These are phyloP conservation scores for Blastobotrys proliferans DNA, from an alignment of 1,139 yeast genomes.

Conservation along the genomic window DNA sequence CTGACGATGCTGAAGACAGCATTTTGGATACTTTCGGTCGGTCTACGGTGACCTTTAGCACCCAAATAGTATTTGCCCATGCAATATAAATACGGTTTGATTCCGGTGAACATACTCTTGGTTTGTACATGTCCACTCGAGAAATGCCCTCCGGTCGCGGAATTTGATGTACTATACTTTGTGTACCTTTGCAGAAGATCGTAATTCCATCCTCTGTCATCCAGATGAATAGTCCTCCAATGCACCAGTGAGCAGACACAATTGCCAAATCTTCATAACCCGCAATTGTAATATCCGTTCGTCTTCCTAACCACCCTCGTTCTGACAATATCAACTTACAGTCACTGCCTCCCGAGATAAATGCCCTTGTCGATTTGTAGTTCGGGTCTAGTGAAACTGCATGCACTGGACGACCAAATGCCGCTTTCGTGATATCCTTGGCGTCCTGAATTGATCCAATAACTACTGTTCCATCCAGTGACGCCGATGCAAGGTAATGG, in stretches of 20 bases:
- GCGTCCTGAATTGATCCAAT: slow-evolving; percentile 66
- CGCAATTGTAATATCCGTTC: slow-evolving; percentile 63
- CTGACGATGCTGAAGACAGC: slow-evolving; percentile 28
- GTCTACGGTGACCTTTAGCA: slow-evolving; percentile 44
- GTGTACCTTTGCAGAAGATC: slow-evolving; percentile 28
- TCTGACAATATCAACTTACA: slow-evolving; percentile 76
- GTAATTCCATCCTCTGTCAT: slow-evolving; percentile 77
- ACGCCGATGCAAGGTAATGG: slow-evolving; percentile 71
- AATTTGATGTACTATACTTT: slow-evolving; percentile 42
- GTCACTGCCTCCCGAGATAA: slow-evolving; percentile 86
- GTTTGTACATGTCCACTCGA: slow-evolving; percentile 82
- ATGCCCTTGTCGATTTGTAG: slow-evolving; percentile 57
- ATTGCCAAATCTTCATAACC: slow-evolving; percentile 63
- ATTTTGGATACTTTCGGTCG: slow-evolving; percentile 16
- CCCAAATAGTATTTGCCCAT: slow-evolving; percentile 82
- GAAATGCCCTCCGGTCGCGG: slow-evolving; percentile 58
- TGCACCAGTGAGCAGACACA: slow-evolving; percentile 51
- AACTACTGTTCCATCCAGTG: slow-evolving; percentile 90
- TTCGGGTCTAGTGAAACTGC: slow-evolving; percentile 76
- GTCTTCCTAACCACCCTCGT: slow-evolving; percentile 80
- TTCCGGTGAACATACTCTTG: slow-evolving; percentile 66
- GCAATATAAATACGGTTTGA: slow-evolving; percentile 67
- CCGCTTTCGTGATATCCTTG: slow-evolving; percentile 65
- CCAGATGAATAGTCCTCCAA: slow-evolving; percentile 45
- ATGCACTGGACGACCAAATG: slow-evolving; percentile 85